Conservation (phyloP, 164 flowering plant genomes). For the Saururus chinensis region DNA sequence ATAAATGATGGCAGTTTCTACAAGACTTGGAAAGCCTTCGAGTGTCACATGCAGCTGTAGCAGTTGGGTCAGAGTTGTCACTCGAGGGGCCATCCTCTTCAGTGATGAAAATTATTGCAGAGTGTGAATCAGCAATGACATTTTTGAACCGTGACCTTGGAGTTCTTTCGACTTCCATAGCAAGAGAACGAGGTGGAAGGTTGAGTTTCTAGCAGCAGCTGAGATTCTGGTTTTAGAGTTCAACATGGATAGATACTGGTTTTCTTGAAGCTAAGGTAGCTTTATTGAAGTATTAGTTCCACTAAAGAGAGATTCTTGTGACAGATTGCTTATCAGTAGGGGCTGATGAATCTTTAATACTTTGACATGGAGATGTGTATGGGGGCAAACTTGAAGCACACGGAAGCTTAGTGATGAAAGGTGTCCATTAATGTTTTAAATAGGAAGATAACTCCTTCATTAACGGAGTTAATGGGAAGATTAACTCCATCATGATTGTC, state of each 20-base stretch:
- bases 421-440: too few species aligned
- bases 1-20: constrained; percentile 47
- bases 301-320: neutral
- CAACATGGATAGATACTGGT: neutral
- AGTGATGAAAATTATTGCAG: constrained; percentile 80
- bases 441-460: too few species aligned
- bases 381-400: too few species aligned
- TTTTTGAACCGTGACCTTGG: constrained; percentile 87
- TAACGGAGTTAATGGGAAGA: too few species aligned
- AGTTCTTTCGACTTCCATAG: constrained; percentile 85
- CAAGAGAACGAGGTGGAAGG: constrained; percentile 62
- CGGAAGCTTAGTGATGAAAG: too few species aligned
- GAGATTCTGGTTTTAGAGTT: neutral
- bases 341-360: neutral
- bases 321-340: neutral
- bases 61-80: constrained; percentile 61
- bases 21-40: constrained; percentile 86
- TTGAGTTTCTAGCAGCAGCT: neutral
- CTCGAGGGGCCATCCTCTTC: constrained; percentile 63
- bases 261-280: neutral
- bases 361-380: too few species aligned
- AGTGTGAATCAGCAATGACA: constrained; percentile 79
- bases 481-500: too few species aligned
- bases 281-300: neutral
- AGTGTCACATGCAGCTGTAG: constrained; percentile 84